These are phyloP conservation scores for Eucalyptus albens DNA, from an alignment of 345 rosid genomes.

Conservation along the genomic window DNA sequence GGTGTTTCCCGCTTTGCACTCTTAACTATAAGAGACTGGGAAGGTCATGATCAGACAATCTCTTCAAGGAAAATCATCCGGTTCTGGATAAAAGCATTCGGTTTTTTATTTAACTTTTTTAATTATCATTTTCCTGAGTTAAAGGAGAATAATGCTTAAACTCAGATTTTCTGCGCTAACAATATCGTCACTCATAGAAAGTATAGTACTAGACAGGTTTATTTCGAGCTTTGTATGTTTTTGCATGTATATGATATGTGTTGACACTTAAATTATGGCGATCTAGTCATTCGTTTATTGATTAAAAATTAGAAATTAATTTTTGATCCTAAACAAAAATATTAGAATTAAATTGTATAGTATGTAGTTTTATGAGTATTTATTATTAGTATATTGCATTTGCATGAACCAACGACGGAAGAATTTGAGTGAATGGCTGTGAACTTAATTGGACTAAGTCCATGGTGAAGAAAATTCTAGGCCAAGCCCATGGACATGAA, in stretches of 20 bases:
- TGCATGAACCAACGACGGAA: too few relatives aligned
- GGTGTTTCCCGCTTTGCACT: background rate
- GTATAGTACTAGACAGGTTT: background rate
- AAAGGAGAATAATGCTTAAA: background rate
- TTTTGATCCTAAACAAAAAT: too few relatives aligned
- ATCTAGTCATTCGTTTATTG: too few relatives aligned
- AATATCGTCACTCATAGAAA: background rate
- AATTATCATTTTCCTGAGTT: background rate
- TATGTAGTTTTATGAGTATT: too few relatives aligned
- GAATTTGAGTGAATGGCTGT: too few relatives aligned
- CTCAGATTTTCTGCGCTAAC: background rate
- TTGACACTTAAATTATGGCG: too few relatives aligned
- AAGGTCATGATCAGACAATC: background rate
- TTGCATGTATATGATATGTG: background rate
- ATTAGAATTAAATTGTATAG: too few relatives aligned
- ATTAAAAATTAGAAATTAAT: too few relatives aligned
- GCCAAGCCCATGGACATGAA: too few relatives aligned
- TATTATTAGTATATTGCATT: too few relatives aligned
- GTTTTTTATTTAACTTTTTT: background rate
- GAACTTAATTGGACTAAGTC: too few relatives aligned
- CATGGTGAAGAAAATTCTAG: too few relatives aligned
- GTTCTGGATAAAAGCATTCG: background rate
- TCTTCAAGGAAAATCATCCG: background rate
- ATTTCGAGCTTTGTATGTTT: background rate
- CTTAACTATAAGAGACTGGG: background rate